Evolutionary conservation across 2,329 filamentous ascomycete species (phyloP), one percentile per base, ranked within the genome.

Genomic region (Pseudogymnoascus sp.): DNA sequence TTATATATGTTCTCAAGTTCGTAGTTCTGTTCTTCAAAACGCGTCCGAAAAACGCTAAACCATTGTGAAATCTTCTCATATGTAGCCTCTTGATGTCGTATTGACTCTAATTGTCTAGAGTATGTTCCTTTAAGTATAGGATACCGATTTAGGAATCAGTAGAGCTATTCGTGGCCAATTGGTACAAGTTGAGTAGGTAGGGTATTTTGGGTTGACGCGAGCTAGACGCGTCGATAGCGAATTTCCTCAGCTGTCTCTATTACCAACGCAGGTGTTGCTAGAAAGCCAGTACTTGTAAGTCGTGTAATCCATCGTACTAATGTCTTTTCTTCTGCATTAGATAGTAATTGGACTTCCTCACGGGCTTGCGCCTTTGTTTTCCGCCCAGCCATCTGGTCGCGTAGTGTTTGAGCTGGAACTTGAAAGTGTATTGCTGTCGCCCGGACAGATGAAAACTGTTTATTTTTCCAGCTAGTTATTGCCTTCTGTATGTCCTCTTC

Each of bases 1-100:
- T 59, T 41, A 38, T 59, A 59, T 22, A 39, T 39, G 18, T 59
- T 33, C 5, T 41, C 12, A 39, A 59, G 58, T 20, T 39, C 20
- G 14, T 39, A 39, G 22, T 41, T 22, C n/a, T 41, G 37, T 33
- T 59, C 25, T n/a, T 58, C 54, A 36, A 58, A 37, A 1, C 12
- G 18, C 6, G 25, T 28, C n/a, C n/a, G n/a, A n/a, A n/a, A n/a
- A n/a, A n/a, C n/a, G 11, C 57, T 22, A 58, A 30, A 37, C 25
- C 25, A 58, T 2, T 22, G 20, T 35, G 9, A 12, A 9, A 58
- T 58, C n/a, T 58, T 35, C 11, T 35, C 25, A 6, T 14, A n/a
- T 14, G 20, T 58, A 35, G 54, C 20, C 30, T 18, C 54, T 8
- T 35, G 20, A 35, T 35, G 25, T 33, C 54, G 7, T 14, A 1